Evolutionary conservation across 2,329 filamentous ascomycete species (phyloP).

Genomic region (Talaromyces sp.): DNA sequence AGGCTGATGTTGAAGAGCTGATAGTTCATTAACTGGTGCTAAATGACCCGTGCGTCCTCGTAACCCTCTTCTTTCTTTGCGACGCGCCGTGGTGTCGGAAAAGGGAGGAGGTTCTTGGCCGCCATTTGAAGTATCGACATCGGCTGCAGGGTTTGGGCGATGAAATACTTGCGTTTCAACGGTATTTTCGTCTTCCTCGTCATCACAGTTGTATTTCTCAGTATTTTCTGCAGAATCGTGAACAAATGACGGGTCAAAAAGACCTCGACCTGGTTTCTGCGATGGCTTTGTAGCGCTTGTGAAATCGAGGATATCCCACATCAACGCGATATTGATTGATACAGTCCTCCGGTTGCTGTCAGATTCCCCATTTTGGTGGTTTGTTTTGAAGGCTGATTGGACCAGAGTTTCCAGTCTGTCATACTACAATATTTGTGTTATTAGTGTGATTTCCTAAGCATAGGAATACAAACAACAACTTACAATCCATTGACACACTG

Average conservation of each 20-base stretch:
- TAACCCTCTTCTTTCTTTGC: background rate
- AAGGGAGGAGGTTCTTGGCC: conserved; percentile 24
- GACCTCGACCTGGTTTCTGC: conserved; percentile 10
- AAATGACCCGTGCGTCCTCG: conserved; percentile 1
- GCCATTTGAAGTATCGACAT: conserved; percentile 22
- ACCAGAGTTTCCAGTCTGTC: conserved; percentile 20
- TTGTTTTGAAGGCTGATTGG: conserved; percentile 21
- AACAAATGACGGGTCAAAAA: conserved; percentile 20
- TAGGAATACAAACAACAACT: conserved; percentile 2
- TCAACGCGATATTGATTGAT: conserved; percentile 24
- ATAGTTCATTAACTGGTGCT: conserved; percentile 4
- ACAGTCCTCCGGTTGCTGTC: conserved; percentile 17
- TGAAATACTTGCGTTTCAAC: conserved; percentile 28
- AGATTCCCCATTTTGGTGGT: conserved; percentile 9
- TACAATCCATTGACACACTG: conserved; percentile 19
- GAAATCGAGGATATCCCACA: conserved; percentile 27
- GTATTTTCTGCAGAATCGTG: background rate
- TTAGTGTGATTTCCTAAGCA: background rate
- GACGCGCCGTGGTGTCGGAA: conserved; percentile 13
- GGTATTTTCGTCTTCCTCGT: conserved; percentile 9
- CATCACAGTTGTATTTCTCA: conserved; percentile 1
- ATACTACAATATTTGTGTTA: conserved; percentile 14
- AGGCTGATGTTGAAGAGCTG: conserved; percentile 6
- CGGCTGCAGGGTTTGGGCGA: conserved; percentile 15
- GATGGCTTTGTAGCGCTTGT: conserved; percentile 11